These are phyloP conservation scores for Canna indica DNA, from an alignment of 176 grass and related monocot genomes.

Conservation along the genomic window DNA sequence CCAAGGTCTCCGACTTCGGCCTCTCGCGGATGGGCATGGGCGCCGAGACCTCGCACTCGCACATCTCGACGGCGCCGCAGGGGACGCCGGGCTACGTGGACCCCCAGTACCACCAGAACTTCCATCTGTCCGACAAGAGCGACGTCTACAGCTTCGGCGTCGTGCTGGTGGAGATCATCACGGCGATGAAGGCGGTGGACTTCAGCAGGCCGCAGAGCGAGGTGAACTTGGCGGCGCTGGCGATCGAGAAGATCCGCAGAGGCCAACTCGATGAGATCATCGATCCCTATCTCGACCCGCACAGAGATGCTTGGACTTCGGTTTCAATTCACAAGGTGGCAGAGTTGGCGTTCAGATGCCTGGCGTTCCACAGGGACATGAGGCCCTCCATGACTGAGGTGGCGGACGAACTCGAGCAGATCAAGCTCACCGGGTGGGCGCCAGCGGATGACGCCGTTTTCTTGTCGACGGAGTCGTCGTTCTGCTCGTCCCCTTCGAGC, in stretches of 20 bases:
- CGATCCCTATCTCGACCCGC: neutral
- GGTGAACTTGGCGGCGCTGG: slow-evolving; percentile 19
- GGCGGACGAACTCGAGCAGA: slow-evolving; percentile 47
- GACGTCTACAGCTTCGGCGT: slow-evolving; percentile 24
- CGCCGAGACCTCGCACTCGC: slow-evolving; percentile 31
- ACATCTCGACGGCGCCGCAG: slow-evolving; percentile 59
- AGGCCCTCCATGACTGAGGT: slow-evolving; percentile 62
- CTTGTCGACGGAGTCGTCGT: slow-evolving; percentile 45
- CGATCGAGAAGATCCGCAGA: neutral
- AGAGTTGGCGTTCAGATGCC: slow-evolving; percentile 61
- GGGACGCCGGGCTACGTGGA: slow-evolving; percentile 33
- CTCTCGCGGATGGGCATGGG: slow-evolving; percentile 48
- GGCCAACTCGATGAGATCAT: slow-evolving; percentile 15
- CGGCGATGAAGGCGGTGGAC: slow-evolving; percentile 18
- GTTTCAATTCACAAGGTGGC: slow-evolving; percentile 37
- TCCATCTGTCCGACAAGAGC: slow-evolving; percentile 18
- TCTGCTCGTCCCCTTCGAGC: slow-evolving; percentile 36
- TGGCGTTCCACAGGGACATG: slow-evolving; percentile 58
- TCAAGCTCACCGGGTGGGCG: slow-evolving; percentile 49
- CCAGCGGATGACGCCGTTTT: slow-evolving; percentile 34
- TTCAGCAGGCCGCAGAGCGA: slow-evolving; percentile 17
- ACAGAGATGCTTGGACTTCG: slow-evolving; percentile 15
- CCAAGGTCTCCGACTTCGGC: slow-evolving; percentile 72
- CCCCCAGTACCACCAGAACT: slow-evolving; percentile 39
- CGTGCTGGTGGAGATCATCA: slow-evolving; percentile 22